These are phyloP conservation scores for Raffaelea albimanens DNA, from an alignment of 2,329 filamentous ascomycete genomes.

Conservation along the genomic window DNA sequence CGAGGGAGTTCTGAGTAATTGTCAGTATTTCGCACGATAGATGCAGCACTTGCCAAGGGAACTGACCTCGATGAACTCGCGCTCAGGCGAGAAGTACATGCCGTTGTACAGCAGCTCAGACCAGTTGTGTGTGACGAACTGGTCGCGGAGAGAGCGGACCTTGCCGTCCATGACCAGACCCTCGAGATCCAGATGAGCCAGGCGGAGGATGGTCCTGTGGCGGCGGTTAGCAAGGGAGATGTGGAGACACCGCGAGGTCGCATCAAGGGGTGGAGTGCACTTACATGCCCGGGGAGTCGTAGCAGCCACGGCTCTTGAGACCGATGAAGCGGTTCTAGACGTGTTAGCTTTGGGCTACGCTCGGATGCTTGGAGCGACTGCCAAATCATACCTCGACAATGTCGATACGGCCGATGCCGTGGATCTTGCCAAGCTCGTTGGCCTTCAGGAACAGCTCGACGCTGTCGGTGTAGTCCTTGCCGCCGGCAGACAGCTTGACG, in stretches of 20 bases:
- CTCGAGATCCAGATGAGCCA: constrained; percentile 38
- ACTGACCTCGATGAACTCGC: constrained; percentile 43
- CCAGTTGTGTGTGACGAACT: constrained; percentile 45
- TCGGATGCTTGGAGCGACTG: neutral
- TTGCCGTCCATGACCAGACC: constrained; percentile 44
- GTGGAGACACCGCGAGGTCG: too few species aligned
- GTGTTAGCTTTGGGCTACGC: neutral
- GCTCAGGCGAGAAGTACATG: constrained; percentile 42
- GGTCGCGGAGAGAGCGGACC: constrained; percentile 48
- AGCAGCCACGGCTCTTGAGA: constrained; percentile 72
- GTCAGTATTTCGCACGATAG: too few species aligned
- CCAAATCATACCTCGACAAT: constrained; percentile 52
- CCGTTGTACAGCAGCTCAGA: constrained; percentile 33
- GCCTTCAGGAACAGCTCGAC: constrained; percentile 63
- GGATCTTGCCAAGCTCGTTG: constrained; percentile 60
- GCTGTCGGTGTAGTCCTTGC: constrained; percentile 55
- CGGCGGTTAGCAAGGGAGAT: constrained; percentile 2
- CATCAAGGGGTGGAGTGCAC: neutral
- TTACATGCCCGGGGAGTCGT: constrained; percentile 54
- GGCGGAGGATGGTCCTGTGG: constrained; percentile 21
- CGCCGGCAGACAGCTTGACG: constrained; percentile 41
- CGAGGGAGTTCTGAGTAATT: constrained; percentile 40
- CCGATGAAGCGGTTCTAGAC: constrained; percentile 53
- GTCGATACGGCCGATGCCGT: constrained; percentile 73
- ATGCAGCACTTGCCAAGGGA: too few species aligned